These are phyloP conservation scores for Backusella westeae DNA, from an alignment of 192 early-diverging fungal genomes.

Conservation along the genomic window DNA sequence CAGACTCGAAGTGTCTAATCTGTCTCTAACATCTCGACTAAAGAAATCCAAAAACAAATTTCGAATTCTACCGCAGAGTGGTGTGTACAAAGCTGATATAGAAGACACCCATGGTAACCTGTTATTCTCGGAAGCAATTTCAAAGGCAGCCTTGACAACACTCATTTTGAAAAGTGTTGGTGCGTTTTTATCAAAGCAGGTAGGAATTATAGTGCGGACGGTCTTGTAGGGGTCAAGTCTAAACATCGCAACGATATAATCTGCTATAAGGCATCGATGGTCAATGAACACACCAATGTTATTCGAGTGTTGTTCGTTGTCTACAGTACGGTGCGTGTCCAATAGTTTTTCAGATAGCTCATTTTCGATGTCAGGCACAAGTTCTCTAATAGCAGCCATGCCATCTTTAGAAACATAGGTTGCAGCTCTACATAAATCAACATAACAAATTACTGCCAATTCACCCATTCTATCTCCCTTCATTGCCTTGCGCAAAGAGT, in stretches of 20 bases:
- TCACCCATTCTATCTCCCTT: conserved; percentile 56
- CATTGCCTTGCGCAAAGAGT: conserved; percentile 50
- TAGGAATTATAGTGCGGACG: conserved; percentile 65
- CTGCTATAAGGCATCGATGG: conserved; percentile 64
- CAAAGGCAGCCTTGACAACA: conserved; percentile 68
- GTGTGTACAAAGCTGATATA: conserved; percentile 49
- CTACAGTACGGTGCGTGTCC: conserved; percentile 39
- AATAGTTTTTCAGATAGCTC: conserved; percentile 73
- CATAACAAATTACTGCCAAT: conserved; percentile 65
- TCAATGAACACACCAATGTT: conserved; percentile 59
- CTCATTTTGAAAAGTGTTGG: conserved; percentile 76
- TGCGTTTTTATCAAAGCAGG: conserved; percentile 60
- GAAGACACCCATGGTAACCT: conserved; percentile 65
- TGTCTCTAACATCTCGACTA: conserved; percentile 30
- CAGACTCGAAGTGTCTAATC: background rate
- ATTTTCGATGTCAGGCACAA: conserved; percentile 69
- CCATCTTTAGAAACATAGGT: conserved; percentile 64
- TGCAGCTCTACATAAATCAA: conserved; percentile 68
- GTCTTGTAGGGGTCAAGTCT: conserved; percentile 71
- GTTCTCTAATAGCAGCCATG: conserved; percentile 50
- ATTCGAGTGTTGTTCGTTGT: conserved; percentile 17
- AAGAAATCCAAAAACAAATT: conserved; percentile 60
- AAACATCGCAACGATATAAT: conserved; percentile 69
- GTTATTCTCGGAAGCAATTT: conserved; percentile 60
- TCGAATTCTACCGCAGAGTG: conserved; percentile 57